Evolutionary conservation across 345 rosid genomes (phyloP), one percentile per base, ranked within the genome.

Genomic region (Aethionema arabicum): DNA sequence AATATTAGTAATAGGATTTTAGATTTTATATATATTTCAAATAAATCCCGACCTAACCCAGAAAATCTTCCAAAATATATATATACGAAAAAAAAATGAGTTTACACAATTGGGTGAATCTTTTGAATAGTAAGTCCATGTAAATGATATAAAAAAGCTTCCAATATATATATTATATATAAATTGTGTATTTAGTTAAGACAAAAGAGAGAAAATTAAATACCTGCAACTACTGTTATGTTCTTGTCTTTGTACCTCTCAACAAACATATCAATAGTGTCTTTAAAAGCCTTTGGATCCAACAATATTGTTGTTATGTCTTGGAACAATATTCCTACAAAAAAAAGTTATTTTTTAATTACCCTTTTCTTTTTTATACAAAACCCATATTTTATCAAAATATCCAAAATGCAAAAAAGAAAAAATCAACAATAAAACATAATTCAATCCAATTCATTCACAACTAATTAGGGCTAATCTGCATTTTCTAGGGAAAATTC

Each of bases 161-260:
- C 32, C 14, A 44, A 5, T 50, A 61, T 56, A 11, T 46, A 54
- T 3, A 21, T 38, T 56, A 36, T 2, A 57, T 8, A 27, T 30
- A 39, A 57, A 48, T 32, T 10, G 11, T 39, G 52, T 37, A 49
- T 9, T 32, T 10, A 37, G 4, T 3, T 48, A 56, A 46, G 59
- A 37, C n/a, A 57, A 27, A 9, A 31, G 4, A 54, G 14, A 32
- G 30, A 45, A 65, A 32, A 48, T 33, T 21, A 21, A 29, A 11
- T 76, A 95, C 99, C 99, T 83, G 96, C 96, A 80, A 95, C 97
- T 47, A 86, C 97, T 16, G 97, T 82, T 59, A 95, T 90, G 82
- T 83, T 83, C 73, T 79, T 84, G 65, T 82, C 96, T 67, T 72
- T 79, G 83, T 83, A 95, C 43, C 99, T 74, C 86, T 95, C 97